phyloP scores from a whole-genome alignment of 2,329 filamentous ascomycete species.

The Coniochaeta sp. region DNA sequence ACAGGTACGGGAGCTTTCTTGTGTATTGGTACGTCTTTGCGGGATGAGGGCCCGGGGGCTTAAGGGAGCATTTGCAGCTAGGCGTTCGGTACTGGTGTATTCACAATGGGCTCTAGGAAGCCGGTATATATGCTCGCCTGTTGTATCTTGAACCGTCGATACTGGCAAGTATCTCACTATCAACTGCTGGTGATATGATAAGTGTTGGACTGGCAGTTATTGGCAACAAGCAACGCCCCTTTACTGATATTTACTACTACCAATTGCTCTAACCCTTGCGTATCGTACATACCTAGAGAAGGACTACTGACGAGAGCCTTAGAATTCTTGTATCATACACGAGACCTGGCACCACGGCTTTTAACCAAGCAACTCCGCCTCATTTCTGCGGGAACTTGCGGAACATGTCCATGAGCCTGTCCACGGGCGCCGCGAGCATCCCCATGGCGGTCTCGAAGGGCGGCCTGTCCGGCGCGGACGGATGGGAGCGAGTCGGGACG shows the following conservation, averaged over 20 bases:
- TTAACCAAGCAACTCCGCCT: neutral
- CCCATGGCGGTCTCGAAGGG: conserved; percentile 49
- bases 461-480: conserved; percentile 37
- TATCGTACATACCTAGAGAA: no score
- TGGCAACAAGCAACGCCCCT: no score
- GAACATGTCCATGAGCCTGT: conserved; percentile 49
- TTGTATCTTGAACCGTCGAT: neutral
- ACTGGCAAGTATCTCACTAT: neutral
- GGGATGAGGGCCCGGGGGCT: neutral
- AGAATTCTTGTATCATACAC: neutral
- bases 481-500: conserved; percentile 44
- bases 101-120: neutral
- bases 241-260: no score
- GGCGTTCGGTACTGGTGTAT: conserved; percentile 1
- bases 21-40: neutral
- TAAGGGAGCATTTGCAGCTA: conserved; percentile 1
- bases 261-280: no score
- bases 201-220: no score
- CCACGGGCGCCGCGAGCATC: conserved; percentile 48
- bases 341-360: neutral
- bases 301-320: neutral
- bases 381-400: conserved; percentile 26
- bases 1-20: neutral
- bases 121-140: neutral
- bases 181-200: no score